Base-by-base conservation (phyloP, 768 basidiomycete genomes). In the Gloeopeniophorella convolvens region DNA sequence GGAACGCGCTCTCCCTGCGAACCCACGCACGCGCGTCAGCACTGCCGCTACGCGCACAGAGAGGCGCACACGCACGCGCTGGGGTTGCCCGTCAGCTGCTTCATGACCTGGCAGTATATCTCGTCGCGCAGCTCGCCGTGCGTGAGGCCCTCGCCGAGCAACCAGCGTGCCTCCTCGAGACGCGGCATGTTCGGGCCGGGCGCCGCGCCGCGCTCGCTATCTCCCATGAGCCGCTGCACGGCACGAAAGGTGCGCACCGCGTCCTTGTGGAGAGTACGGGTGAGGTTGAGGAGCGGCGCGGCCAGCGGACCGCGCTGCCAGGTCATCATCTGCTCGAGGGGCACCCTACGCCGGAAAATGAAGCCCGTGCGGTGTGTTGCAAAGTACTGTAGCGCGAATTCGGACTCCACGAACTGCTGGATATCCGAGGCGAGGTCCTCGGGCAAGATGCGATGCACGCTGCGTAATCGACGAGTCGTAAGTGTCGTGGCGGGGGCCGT, bases 151-250 rank as follows among this genome's bases (percentile, higher is more conserved):
- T 89, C 83, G 37, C 79, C 74, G 9, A 95, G 72, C 51, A 96
- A 67, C 88, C 89, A 93, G 18, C 89, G 74, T 55, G 92, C 86
- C 64, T 94, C 91, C 60, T 93, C 90, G 16, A 93, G 64, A 33
- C 86, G 66, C 37, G 52, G 51, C 9, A 65, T 57, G 4, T 78
- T 78, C 35, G 79, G 69, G 5, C 54, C 57, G 16, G 74, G 68
- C 3, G 74, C 65, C 50, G 72, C 77, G 51, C 88, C 87, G 20
- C 80, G 80, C 57, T 91, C 87, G 7, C 90, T 77, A 61, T 96
- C 93, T 32, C 91, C 91, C 92, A 96, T 97, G 37, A 94, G 80
- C 48, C 83, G 85, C 63, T 96, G 94, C 36, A 95, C 78, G 23
- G 89, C 82, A 62, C 87, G 90, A 77, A 96, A 97, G 4, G 83